Base-by-base conservation (phyloP, 805 yeast genomes). In the Candida insectorum region DNA sequence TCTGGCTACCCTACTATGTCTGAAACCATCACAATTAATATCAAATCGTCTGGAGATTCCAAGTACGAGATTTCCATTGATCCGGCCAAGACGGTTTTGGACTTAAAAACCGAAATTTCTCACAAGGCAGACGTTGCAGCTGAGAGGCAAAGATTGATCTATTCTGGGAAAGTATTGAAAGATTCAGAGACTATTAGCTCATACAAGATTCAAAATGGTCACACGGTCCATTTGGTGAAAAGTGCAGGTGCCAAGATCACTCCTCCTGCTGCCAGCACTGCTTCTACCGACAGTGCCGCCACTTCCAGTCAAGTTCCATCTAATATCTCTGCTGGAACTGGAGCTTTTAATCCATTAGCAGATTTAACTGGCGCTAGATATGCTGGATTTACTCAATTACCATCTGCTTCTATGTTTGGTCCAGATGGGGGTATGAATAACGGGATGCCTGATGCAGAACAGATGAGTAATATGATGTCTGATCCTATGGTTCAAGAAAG, bases 301-400 rank as follows among this genome's bases (percentile, higher is more conserved):
- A 19, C 44, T 12, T 41, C 36, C 22, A 36, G 51, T n/a, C 51
- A 47, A 6, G 79, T 80, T 15, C 96, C 97, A n/a, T 57, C 79
- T 12, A 85, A 81, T 51, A 71, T 91, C 30, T 77, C 95, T 3
- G 76, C 97, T 2, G 98, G 98, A 4, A 82, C 78, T 43, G 93
- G 91, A 9, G 74, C 94, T 0, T 85, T 82, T 59, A 87, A 93
- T 58, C 95, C 96, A 23, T 70, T 93, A 50, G 89, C 95, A 8
- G 96, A 84, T 44, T 69, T 91, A 44, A 91, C 97, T 0, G 91
- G 96, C 31, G 97, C 97, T 2, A 77, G 97, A 34, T 93, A 88
- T 52, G 97, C 97, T 2, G 98, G 98, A 1, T 80, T 78, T 48
- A 75, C 88, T 6, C 89, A 87, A 49, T 69, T 93, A 59, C 97